Percentiles rank a stretch among this genome's conserved stretches.
phyloP scores from a whole-genome alignment of 306 rosid species.

The Cicer arietinum region DNA sequence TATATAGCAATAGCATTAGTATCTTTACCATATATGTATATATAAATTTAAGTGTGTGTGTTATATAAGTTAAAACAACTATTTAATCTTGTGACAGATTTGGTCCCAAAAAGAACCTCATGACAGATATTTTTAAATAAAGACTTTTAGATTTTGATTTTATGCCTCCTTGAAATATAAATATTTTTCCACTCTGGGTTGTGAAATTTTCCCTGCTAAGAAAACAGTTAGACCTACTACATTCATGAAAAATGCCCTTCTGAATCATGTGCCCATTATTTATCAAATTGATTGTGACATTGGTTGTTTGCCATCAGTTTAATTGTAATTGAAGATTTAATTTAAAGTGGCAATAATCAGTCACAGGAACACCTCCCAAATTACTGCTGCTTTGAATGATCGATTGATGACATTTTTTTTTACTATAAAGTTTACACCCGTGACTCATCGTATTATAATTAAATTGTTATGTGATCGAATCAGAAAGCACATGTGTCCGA shows the following conservation, averaged over 20 bases:
- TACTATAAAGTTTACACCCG: slow-evolving; percentile 44
- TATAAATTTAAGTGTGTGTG: neutral
- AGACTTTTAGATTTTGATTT: slow-evolving; percentile 35
- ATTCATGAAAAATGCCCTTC: slow-evolving; percentile 4
- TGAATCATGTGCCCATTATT: slow-evolving; percentile 11
- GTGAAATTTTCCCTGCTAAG: slow-evolving; percentile 20
- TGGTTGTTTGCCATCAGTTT: slow-evolving; percentile 29
- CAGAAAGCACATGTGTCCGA: slow-evolving; percentile 42
- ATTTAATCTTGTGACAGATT: slow-evolving; percentile 46
- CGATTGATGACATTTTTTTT: neutral
- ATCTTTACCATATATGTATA: neutral
- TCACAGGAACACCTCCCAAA: slow-evolving; percentile 40
- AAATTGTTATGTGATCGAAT: slow-evolving; percentile 6
- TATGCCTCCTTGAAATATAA: slow-evolving; percentile 6
- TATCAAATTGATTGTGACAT: slow-evolving; percentile 38
- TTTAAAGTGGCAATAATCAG: slow-evolving; percentile 28
- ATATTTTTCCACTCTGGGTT: neutral
- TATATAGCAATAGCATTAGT: too few relatives aligned
- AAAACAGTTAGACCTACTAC: slow-evolving; percentile 25
- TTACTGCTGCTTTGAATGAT: slow-evolving; percentile 21
- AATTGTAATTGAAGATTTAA: neutral
- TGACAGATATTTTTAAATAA: slow-evolving; percentile 26
- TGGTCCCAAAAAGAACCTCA: slow-evolving; percentile 30
- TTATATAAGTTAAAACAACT: slow-evolving; percentile 27
- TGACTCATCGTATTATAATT: slow-evolving; percentile 29